Base-by-base conservation (phyloP, 352 stramenopile genomes). In the Thraustochytrium sp. region DNA sequence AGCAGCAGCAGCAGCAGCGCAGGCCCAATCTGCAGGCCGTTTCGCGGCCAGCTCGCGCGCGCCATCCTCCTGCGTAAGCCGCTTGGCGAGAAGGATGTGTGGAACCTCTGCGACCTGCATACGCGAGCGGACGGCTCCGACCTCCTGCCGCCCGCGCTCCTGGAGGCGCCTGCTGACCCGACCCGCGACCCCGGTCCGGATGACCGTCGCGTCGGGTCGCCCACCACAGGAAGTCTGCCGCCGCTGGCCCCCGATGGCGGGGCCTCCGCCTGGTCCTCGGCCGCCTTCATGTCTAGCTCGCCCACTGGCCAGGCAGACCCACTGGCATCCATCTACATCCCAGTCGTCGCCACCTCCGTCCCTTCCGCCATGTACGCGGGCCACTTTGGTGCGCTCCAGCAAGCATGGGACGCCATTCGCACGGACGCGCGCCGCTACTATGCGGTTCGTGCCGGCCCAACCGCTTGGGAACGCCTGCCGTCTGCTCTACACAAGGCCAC, bases 81-180 rank as follows among this genome's bases (percentile, higher is more conserved):
- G 31, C 68, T 80, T 46, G 29, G 8, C 13, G 34, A 46, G 11
- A 44, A 61, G 11, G 53, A 65, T 8, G 51, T 80, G 11, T 31
- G 26, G 11, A 80, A 80, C 18, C 68, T 80, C 42, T 80, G 40
- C 53, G 48, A 80, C 46, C 44, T 80, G 21, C 68, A 80, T 42
- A 80, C 68, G 29, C 68, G 68, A 2, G 21, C 31, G 11, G 68
- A 80, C 34, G 51, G 68, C 11, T 16, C 31, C 38, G 48, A 5
- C 9, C 68, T 64, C 34, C 34, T 80, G 26, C 53, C 44, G 1
- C 21, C 37, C 11, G 44, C 11, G 29, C 3, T 44, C 0, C n/a
- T 61, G 21, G 48, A 61, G 16, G 23, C 53, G 9, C 29, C 29
- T 5, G 5, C 5, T 23, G 68, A 26, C 2, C 46, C 68, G 18